These are phyloP conservation scores for Moricandia arvensis DNA, from an alignment of 345 rosid genomes.

Conservation along the genomic window DNA sequence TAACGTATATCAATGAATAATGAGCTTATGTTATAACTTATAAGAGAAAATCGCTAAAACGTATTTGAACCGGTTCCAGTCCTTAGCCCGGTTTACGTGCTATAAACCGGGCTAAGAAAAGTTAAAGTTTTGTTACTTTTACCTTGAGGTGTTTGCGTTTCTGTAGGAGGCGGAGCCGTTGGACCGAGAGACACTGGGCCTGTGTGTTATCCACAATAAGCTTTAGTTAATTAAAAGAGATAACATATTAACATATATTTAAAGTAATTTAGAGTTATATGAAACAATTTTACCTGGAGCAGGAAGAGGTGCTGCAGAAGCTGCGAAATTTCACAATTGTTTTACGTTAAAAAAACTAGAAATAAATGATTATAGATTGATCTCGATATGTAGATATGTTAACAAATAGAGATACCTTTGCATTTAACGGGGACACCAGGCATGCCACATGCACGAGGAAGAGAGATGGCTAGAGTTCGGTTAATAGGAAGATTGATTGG, in stretches of 20 bases:
- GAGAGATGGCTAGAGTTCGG: conserved; percentile 70
- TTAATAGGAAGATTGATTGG: conserved; percentile 74
- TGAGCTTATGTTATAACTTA: neutral
- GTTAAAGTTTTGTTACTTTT: neutral
- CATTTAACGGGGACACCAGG: conserved; percentile 67
- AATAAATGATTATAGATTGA: neutral
- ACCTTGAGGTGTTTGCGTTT: conserved; percentile 39
- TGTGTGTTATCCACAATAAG: conserved; percentile 16
- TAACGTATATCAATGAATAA: neutral
- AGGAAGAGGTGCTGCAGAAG: conserved; percentile 60
- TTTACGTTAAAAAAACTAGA: neutral
- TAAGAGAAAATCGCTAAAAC: neutral
- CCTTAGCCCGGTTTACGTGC: neutral
- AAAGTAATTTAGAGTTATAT: neutral
- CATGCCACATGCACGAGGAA: conserved; percentile 67
- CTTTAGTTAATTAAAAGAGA: neutral
- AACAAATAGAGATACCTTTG: conserved; percentile 45
- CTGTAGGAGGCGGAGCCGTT: conserved; percentile 42
- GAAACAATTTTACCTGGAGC: conserved; percentile 60
- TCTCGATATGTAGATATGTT: neutral
- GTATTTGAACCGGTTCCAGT: neutral
- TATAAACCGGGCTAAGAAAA: neutral
- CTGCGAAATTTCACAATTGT: conserved; percentile 37
- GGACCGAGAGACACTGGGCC: conserved; percentile 61
- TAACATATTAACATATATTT: neutral